These are phyloP conservation scores for Penicillium paxilli DNA, from an alignment of 495 filamentous ascomycete species.

Conservation along the genomic window DNA sequence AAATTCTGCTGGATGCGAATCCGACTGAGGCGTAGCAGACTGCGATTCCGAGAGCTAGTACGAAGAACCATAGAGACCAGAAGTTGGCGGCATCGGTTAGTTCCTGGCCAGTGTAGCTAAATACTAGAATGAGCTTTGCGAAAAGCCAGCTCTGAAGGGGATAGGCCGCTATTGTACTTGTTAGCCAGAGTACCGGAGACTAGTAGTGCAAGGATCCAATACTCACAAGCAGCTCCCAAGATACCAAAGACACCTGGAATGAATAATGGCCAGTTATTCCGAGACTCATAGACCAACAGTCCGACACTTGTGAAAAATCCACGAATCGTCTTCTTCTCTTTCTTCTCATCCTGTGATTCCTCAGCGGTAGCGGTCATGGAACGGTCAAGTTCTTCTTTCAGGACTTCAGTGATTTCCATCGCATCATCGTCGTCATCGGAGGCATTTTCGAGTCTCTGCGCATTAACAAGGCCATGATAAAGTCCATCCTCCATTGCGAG, in stretches of 20 bases:
- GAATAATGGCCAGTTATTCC: background rate
- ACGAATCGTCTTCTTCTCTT: background rate
- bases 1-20: constrained; percentile 50
- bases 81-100: constrained; percentile 46
- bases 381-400: constrained; percentile 10
- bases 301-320: constrained; percentile 1
- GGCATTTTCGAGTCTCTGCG: constrained; percentile 24
- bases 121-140: constrained; percentile 30
- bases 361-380: background rate
- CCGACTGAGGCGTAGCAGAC: constrained; percentile 55
- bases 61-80: constrained; percentile 68
- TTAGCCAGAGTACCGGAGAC: constrained; percentile 21
- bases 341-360: background rate
- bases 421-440: constrained; percentile 23
- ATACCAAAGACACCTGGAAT: background rate
- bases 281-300: background rate
- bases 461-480: constrained; percentile 45
- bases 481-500: constrained; percentile 36
- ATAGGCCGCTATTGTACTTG: constrained; percentile 36
- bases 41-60: constrained; percentile 51
- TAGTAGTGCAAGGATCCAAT: background rate
- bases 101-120: constrained; percentile 34
- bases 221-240: constrained; percentile 49
- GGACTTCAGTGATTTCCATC: constrained; percentile 41
- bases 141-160: constrained; percentile 39